Evolutionary conservation across 306 rosid genomes (phyloP).

Genomic region (Malus sieversii): DNA sequence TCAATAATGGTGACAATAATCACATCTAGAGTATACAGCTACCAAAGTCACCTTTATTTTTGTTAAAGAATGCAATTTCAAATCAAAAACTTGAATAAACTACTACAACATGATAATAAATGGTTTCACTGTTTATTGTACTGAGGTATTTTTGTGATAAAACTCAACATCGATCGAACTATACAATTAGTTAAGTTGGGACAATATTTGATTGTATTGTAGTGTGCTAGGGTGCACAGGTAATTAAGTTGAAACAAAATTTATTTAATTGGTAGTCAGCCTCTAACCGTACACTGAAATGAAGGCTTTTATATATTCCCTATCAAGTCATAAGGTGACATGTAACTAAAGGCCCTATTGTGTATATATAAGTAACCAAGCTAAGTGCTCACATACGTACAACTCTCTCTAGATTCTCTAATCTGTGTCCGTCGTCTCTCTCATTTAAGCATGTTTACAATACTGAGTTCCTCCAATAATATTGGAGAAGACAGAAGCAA

Average conservation of each 20-base stretch:
- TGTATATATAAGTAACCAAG: background rate
- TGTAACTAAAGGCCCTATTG: background rate
- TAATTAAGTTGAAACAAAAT: no score
- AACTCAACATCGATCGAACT: no score
- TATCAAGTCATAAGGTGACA: background rate
- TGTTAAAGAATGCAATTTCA: no score
- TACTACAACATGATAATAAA: no score
- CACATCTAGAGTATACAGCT: background rate
- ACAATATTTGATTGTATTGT: no score
- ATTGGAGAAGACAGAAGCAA: background rate
- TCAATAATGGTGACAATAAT: background rate
- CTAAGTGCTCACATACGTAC: background rate
- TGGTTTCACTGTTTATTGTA: no score
- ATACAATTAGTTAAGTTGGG: no score
- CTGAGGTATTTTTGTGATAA: no score
- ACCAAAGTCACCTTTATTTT: background rate
- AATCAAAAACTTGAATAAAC: no score
- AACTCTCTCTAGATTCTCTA: background rate
- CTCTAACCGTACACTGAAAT: no score
- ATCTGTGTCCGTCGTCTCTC: background rate
- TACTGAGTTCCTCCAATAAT: background rate
- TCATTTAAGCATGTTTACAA: background rate
- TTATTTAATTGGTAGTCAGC: no score
- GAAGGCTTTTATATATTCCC: background rate
- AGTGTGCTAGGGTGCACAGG: no score